Evolutionary conservation across 2,329 filamentous ascomycete species (phyloP).

Genomic region (Hymenoscyphus occultus): DNA sequence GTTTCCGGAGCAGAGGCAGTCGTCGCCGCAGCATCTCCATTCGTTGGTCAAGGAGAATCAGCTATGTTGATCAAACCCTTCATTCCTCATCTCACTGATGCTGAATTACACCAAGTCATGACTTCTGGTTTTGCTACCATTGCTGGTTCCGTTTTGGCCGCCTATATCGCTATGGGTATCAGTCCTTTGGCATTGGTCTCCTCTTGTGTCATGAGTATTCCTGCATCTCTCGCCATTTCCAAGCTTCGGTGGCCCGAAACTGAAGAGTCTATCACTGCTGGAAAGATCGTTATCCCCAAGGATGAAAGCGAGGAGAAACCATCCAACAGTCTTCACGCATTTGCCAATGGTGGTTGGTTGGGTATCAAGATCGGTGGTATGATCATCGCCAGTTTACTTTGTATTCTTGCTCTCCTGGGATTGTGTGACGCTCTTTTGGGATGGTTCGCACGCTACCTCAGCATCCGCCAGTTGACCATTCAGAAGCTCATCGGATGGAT

Average conservation of each 20-base stretch:
- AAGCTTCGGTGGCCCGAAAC: constrained; percentile 88
- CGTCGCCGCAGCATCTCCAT: constrained; percentile 86
- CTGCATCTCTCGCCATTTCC: constrained; percentile 82
- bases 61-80: constrained; percentile 90
- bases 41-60: constrained; percentile 91
- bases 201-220: constrained; percentile 94
- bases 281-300: constrained; percentile 70
- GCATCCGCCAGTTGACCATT: constrained; percentile 71
- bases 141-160: constrained; percentile 80
- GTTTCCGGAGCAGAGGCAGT: constrained; percentile 93
- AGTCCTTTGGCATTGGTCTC: constrained; percentile 84
- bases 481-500: constrained; percentile 75
- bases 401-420: constrained; percentile 74
- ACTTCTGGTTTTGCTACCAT: constrained; percentile 91
- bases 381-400: constrained; percentile 76
- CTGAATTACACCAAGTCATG: constrained; percentile 91
- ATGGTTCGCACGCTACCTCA: constrained; percentile 80
- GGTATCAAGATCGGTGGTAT: constrained; percentile 84
- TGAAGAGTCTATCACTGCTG: constrained; percentile 80
- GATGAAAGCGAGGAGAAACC: constrained; percentile 67
- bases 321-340: constrained; percentile 80
- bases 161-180: constrained; percentile 80
- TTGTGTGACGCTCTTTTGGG: constrained; percentile 73
- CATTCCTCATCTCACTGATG: constrained; percentile 77
- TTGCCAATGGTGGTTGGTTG: constrained; percentile 80